phyloP scores from a whole-genome alignment of 805 yeast species.

The Yarrowia sp. region DNA sequence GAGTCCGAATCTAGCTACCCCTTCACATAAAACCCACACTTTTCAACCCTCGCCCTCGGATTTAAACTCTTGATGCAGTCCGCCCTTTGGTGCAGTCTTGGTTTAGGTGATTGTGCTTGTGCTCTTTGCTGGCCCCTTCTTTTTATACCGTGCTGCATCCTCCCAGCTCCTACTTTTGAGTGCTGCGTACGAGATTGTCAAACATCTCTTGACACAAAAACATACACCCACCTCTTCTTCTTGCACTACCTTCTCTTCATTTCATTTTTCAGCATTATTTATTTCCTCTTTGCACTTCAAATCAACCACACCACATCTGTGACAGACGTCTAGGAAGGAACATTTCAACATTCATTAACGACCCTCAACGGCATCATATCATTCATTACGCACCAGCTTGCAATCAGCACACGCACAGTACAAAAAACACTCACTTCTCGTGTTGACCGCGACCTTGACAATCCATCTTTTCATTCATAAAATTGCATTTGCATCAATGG shows the following conservation, averaged over 20 bases:
- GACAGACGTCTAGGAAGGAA: constrained; percentile 4
- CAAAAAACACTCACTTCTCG: constrained; percentile 2
- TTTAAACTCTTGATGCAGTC: constrained; percentile 30
- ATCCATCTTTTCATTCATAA: constrained; percentile 15
- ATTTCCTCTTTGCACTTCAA: constrained; percentile 7
- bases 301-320: constrained; percentile 3
- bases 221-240: constrained; percentile 16
- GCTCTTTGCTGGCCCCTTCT: constrained; percentile 29
- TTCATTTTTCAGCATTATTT: constrained; percentile 24
- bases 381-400: constrained; percentile 4
- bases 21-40: constrained; percentile 25
- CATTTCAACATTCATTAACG: constrained; percentile 30
- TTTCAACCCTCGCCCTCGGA: constrained; percentile 32
- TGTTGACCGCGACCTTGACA: constrained; percentile 29
- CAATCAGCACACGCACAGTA: background rate
- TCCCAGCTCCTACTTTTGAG: constrained; percentile 33
- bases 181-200: constrained; percentile 38
- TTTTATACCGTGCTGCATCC: constrained; percentile 35
- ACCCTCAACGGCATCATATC: constrained; percentile 24
- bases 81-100: constrained; percentile 37
- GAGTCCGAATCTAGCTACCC: constrained; percentile 9
- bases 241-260: constrained; percentile 24
- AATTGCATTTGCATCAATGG: constrained; percentile 39
- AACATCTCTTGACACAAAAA: constrained; percentile 29
- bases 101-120: constrained; percentile 33